Conservation (phyloP, 352 stramenopile genomes). For the Elongisporangium undulatum region DNA sequence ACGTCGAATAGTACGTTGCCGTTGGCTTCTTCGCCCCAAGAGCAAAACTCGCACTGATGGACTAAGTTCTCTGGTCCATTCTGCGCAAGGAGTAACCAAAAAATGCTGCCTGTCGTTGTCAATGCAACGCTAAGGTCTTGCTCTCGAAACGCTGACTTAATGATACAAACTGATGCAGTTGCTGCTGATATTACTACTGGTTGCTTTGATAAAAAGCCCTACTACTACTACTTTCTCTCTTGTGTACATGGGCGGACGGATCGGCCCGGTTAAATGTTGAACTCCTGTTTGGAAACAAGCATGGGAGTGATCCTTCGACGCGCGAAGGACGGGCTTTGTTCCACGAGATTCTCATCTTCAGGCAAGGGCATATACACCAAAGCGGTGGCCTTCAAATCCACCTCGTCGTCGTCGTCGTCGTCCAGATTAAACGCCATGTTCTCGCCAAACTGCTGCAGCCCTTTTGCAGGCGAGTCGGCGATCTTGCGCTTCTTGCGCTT, state of each 20-base stretch:
- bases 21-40: too few species aligned
- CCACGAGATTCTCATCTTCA: slow-evolving; percentile 2
- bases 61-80: too few species aligned
- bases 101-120: too few species aligned
- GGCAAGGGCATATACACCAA: not conserved
- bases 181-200: not conserved
- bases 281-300: slow-evolving; percentile 49
- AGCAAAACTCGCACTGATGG: too few species aligned
- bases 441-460: slow-evolving; percentile 38
- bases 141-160: too few species aligned
- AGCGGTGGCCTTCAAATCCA: slow-evolving; percentile 5
- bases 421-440: slow-evolving; percentile 37
- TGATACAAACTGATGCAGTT: too few species aligned
- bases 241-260: not conserved
- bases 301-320: slow-evolving; percentile 49
- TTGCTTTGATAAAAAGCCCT: not conserved
- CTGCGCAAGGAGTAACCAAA: too few species aligned
- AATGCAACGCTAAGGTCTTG: too few species aligned
- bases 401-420: slow-evolving; percentile 19
- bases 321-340: slow-evolving; percentile 23
- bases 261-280: slow-evolving; percentile 33
- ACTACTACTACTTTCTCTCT: not conserved
- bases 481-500: slow-evolving; percentile 1
- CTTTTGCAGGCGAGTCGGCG: slow-evolving; percentile 11
- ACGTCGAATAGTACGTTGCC: too few species aligned